These are phyloP conservation scores for Austroboletus festivus DNA, from an alignment of 768 basidiomycete genomes.

Conservation along the genomic window DNA sequence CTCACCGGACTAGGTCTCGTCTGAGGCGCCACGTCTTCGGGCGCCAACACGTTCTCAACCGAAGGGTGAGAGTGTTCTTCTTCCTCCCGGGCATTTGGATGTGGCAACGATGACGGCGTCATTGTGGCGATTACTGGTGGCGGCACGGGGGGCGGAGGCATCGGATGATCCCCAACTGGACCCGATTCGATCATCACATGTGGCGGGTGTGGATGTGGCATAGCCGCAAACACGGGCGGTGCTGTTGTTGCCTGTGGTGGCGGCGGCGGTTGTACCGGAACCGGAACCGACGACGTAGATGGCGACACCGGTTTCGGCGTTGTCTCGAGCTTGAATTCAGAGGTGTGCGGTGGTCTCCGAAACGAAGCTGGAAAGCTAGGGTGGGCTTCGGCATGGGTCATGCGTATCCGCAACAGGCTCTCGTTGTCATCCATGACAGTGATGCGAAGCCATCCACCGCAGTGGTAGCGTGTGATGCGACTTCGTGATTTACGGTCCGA, in stretches of 20 bases:
- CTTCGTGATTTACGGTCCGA: constrained; percentile 34
- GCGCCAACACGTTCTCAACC: constrained; percentile 13
- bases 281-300: constrained; percentile 11
- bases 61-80: constrained; percentile 15
- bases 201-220: constrained; percentile 17
- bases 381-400: constrained; percentile 35
- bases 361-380: constrained; percentile 33
- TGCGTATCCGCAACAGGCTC: constrained; percentile 33
- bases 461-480: constrained; percentile 34
- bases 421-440: constrained; percentile 37
- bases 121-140: constrained; percentile 10
- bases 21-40: constrained; percentile 20
- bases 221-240: constrained; percentile 22
- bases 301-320: constrained; percentile 23
- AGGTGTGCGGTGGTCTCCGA: constrained; percentile 31
- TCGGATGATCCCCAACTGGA: constrained; percentile 10
- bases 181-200: constrained; percentile 22
- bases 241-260: no score
- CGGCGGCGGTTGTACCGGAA: constrained; percentile 5
- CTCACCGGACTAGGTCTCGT: constrained; percentile 17
- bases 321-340: constrained; percentile 32
- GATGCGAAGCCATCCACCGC: constrained; percentile 35
- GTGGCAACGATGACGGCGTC: constrained; percentile 7
- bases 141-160: constrained; percentile 7
- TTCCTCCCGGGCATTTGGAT: constrained; percentile 12